These are phyloP conservation scores for Neophaeococcomyces mojaviensis DNA, from an alignment of 2,329 filamentous ascomycete genomes.

Conservation along the genomic window DNA sequence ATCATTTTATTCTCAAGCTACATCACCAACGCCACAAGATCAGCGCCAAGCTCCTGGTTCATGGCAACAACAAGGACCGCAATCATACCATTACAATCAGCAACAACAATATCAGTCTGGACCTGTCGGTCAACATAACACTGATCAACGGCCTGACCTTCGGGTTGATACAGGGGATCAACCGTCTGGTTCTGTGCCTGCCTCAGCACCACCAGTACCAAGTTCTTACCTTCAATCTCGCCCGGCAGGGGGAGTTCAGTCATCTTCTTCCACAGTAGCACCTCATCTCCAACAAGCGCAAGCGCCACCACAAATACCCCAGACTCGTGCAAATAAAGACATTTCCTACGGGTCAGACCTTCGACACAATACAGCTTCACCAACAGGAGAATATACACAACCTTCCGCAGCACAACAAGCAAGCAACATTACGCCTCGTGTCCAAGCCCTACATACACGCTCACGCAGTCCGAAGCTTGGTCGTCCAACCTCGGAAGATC, in stretches of 20 bases:
- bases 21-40: neutral
- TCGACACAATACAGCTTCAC: neutral
- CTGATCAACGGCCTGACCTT: conserved; percentile 4
- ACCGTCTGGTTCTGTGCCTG: neutral
- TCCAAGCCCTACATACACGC: conserved; percentile 30
- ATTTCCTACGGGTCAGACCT: conserved; percentile 6
- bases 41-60: no score
- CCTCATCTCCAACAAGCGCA: conserved; percentile 3
- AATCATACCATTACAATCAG: neutral
- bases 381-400: neutral
- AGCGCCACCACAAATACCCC: conserved; percentile 3
- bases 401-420: conserved; percentile 2
- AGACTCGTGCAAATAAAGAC: conserved; percentile 8
- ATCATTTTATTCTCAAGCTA: neutral
- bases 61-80: no score
- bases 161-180: conserved; percentile 8
- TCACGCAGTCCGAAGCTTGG: conserved; percentile 30
- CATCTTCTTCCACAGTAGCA: neutral
- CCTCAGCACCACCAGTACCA: conserved; percentile 1
- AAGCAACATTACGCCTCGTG: conserved; percentile 19
- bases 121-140: neutral
- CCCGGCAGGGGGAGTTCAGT: neutral
- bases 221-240: conserved; percentile 3
- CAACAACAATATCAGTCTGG: neutral
- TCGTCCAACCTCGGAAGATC: conserved; percentile 23